phyloP scores from a whole-genome alignment of 208 protist genomes.

The Tritrichomonas musculus region DNA sequence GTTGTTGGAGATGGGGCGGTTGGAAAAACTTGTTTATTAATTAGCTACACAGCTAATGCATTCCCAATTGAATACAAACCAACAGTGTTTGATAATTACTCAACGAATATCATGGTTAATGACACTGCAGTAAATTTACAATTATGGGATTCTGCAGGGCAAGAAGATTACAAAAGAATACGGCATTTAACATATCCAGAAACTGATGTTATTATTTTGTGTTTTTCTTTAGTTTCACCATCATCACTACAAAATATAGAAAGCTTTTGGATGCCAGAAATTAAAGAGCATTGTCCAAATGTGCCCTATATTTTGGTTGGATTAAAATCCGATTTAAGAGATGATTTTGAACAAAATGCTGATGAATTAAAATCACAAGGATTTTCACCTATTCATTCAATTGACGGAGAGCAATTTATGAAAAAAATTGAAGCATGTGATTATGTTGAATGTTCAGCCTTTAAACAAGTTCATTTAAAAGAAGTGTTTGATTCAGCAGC shows the following conservation, averaged over 20 bases:
- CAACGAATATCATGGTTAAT: constrained; percentile 57
- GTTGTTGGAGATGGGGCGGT: constrained; percentile 68
- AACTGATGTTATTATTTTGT: constrained; percentile 66
- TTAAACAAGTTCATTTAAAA: neutral
- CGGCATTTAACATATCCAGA: constrained; percentile 42
- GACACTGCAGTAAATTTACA: constrained; percentile 54
- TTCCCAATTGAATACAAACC: constrained; percentile 64
- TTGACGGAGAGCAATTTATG: neutral
- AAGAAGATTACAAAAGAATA: constrained; percentile 45
- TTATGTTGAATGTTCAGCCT: constrained; percentile 18
- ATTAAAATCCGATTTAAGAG: neutral
- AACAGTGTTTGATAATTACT: constrained; percentile 64
- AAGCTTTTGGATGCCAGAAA: constrained; percentile 54
- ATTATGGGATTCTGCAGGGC: constrained; percentile 59
- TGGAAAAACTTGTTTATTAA: constrained; percentile 66
- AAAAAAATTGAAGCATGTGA: neutral
- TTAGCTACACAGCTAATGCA: constrained; percentile 63
- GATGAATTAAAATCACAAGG: neutral
- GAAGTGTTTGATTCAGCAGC: neutral
- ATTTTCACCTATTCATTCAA: neutral
- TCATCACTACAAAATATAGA: constrained; percentile 63
- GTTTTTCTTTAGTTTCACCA: constrained; percentile 56
- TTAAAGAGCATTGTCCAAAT: constrained; percentile 39
- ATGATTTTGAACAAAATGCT: neutral
- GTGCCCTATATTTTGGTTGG: neutral